Percentiles rank a stretch among this genome's conserved stretches.
These are phyloP conservation scores for Oidiodendron maius DNA, from an alignment of 495 filamentous ascomycete species.

Conservation along the genomic window DNA sequence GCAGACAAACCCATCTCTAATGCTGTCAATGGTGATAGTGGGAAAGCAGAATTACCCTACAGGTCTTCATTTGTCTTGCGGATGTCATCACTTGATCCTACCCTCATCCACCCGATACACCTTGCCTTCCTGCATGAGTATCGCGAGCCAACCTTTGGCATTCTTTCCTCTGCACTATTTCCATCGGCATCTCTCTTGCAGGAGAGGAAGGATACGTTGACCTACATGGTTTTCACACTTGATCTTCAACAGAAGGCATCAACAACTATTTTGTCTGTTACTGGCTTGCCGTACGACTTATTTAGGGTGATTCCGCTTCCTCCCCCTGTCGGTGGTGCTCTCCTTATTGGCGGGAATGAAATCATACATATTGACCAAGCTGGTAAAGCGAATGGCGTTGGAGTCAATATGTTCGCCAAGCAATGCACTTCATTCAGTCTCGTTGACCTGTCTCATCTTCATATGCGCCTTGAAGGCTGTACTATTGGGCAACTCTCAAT, in stretches of 20 bases:
- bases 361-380: slow-evolving; percentile 94
- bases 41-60: slow-evolving; percentile 67
- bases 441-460: slow-evolving; percentile 76
- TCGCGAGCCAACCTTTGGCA: slow-evolving; percentile 93
- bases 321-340: slow-evolving; percentile 77
- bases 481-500: slow-evolving; percentile 66
- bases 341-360: slow-evolving; percentile 84
- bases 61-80: slow-evolving; percentile 86
- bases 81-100: slow-evolving; percentile 79
- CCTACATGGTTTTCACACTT: slow-evolving; percentile 90
- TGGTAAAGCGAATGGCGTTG: slow-evolving; percentile 87
- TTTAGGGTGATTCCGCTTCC: slow-evolving; percentile 80
- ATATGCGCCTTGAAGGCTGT: slow-evolving; percentile 77
- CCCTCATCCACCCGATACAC: slow-evolving; percentile 79
- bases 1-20: slow-evolving; percentile 31
- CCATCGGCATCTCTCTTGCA: slow-evolving; percentile 66
- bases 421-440: slow-evolving; percentile 72
- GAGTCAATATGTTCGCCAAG: slow-evolving; percentile 85
- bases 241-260: slow-evolving; percentile 92
- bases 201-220: slow-evolving; percentile 76
- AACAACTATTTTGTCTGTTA: slow-evolving; percentile 83
- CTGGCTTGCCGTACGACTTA: slow-evolving; percentile 81
- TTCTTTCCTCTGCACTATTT: slow-evolving; percentile 68
- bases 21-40: slow-evolving; percentile 46
- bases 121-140: slow-evolving; percentile 95